A percentile compares a stretch with the other conserved stretches of the same genome.
Evolutionary conservation across 2,329 filamentous ascomycete species (phyloP).

Genomic region (Thermothelomyces thermophilus): DNA sequence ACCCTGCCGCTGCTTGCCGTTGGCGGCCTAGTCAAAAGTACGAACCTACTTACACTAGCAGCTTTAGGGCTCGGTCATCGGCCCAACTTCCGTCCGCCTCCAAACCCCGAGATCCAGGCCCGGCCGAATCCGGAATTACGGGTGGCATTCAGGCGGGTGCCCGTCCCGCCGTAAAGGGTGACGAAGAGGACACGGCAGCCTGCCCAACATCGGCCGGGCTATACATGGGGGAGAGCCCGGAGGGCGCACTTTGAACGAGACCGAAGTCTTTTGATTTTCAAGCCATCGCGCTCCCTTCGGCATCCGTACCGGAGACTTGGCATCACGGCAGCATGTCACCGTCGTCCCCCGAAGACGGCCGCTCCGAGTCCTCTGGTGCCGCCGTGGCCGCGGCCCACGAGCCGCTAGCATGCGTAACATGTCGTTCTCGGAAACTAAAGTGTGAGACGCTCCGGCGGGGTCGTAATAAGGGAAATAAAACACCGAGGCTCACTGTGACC

Average conservation of each 20-base stretch:
- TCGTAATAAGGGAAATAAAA: not conserved
- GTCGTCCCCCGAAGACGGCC: conserved; percentile 20
- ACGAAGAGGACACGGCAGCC: conserved; percentile 14
- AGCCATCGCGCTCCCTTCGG: conserved; percentile 9
- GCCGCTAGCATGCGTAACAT: conserved; percentile 72
- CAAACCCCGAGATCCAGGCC: conserved; percentile 15
- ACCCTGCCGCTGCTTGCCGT: not conserved
- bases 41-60: conserved; percentile 19
- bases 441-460: conserved; percentile 39
- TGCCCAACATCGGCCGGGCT: conserved; percentile 2
- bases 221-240: conserved; percentile 14
- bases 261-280: conserved; percentile 13
- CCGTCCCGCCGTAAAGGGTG: conserved; percentile 6
- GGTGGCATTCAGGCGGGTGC: conserved; percentile 13
- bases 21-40: not conserved
- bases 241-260: conserved; percentile 6
- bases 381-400: conserved; percentile 27
- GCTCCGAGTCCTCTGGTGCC: conserved; percentile 7
- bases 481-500: conserved; percentile 12
- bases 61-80: conserved; percentile 22
- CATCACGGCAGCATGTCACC: conserved; percentile 15
- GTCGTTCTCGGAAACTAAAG: conserved; percentile 76
- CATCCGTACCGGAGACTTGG: conserved; percentile 14
- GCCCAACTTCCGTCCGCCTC: conserved; percentile 25
- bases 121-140: conserved; percentile 10